Conservation (phyloP, 352 stramenopile species). For the Thraustotheca clavata region DNA sequence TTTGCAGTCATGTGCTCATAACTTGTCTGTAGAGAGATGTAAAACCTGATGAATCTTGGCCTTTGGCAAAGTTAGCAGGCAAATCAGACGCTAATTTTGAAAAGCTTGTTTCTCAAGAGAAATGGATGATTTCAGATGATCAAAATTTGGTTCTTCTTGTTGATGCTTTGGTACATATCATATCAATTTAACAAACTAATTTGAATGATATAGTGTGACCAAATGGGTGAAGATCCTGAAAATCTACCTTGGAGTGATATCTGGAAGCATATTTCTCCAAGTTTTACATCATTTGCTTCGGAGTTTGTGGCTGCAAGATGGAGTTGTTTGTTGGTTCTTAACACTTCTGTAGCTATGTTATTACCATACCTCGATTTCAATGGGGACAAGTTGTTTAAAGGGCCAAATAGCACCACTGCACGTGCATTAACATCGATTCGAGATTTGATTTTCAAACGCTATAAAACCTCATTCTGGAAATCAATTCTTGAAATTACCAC, state of each 20-base stretch:
- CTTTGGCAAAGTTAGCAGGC: not conserved
- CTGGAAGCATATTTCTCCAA: not conserved
- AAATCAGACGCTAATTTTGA: not conserved
- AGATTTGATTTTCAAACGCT: conserved; percentile 18
- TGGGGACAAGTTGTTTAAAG: not conserved
- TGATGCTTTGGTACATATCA: conserved; percentile 4
- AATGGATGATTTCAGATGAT: not conserved
- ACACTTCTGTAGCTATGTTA: conserved; percentile 12
- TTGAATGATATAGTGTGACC: conserved; percentile 12
- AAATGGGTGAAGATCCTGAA: conserved; percentile 3
- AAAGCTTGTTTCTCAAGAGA: not conserved
- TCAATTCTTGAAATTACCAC: conserved; percentile 9
- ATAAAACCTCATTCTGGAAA: conserved; percentile 11
- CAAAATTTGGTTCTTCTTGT: not conserved
- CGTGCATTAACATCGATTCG: not conserved
- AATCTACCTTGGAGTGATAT: not conserved
- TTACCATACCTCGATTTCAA: conserved; percentile 26
- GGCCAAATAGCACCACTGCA: not conserved
- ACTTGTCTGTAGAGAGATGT: not conserved
- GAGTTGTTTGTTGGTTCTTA: conserved; percentile 21
- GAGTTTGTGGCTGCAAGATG: conserved; percentile 17
- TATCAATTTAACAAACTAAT: conserved; percentile 7
- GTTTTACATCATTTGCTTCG: not conserved
- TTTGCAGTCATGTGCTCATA: not conserved
- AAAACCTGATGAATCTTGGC: not conserved